Conservation (phyloP, 768 basidiomycete genomes). For the Imleria badia region DNA sequence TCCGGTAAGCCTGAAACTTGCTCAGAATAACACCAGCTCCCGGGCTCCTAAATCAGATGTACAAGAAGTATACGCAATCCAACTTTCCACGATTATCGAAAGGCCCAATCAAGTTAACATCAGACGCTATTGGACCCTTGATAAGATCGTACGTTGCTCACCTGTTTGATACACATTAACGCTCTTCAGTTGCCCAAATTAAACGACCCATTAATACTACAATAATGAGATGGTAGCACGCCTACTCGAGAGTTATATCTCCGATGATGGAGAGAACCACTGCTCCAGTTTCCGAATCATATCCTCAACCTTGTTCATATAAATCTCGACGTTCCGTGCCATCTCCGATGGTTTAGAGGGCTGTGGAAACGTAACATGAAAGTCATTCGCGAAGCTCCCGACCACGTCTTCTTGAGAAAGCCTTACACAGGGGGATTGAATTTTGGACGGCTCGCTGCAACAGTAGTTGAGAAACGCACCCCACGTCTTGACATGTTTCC, state of each 20-base stretch:
- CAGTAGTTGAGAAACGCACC: slow-evolving; percentile 1
- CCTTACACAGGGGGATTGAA: not conserved
- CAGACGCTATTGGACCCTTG: no score
- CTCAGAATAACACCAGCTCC: no score
- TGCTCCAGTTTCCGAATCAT: slow-evolving; percentile 24
- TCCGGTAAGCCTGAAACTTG: no score
- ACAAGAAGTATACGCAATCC: no score
- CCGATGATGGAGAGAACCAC: slow-evolving; percentile 20
- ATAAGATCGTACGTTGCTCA: not conserved
- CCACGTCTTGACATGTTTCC: slow-evolving; percentile 2
- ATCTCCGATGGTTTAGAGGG: slow-evolving; percentile 11
- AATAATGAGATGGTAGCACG: not conserved
- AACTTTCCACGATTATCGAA: no score
- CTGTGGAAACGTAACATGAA: slow-evolving; percentile 21
- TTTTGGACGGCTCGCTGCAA: not conserved
- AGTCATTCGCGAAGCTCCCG: slow-evolving; percentile 21
- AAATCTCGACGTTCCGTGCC: slow-evolving; percentile 20
- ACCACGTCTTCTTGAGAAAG: slow-evolving; percentile 13
- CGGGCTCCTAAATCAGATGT: no score
- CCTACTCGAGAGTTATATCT: not conserved
- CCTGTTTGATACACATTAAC: not conserved
- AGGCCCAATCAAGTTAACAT: no score
- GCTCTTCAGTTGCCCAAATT: not conserved
- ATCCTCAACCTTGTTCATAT: slow-evolving; percentile 26
- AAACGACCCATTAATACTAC: not conserved